Percentiles rank a stretch among this genome's conserved stretches.
Conservation (phyloP, 1,284 basidiomycete species). For the Xerocomus nothofagi region DNA sequence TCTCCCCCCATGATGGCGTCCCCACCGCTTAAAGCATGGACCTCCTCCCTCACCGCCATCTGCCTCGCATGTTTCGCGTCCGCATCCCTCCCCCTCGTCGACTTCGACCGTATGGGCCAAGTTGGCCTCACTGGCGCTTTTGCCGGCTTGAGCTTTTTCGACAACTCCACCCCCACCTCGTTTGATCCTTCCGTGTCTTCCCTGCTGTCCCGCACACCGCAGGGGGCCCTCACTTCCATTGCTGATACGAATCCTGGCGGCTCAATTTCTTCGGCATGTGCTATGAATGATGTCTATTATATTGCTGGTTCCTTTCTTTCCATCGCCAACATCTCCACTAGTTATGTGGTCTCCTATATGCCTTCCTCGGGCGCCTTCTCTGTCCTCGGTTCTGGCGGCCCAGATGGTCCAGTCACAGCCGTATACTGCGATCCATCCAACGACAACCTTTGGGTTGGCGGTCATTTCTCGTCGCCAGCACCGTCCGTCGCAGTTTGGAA, state of each 20-base stretch:
- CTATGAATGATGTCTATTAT: conserved; percentile 64
- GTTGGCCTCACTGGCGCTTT: conserved; percentile 88
- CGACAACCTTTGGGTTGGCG: conserved; percentile 83
- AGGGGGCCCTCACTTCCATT: conserved; percentile 63
- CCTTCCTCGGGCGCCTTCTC: conserved; percentile 59
- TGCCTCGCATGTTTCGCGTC: conserved; percentile 40
- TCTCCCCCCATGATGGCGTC: conserved; percentile 8
- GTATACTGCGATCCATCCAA: conserved; percentile 80
- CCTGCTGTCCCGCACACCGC: conserved; percentile 62
- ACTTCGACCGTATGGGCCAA: conserved; percentile 88
- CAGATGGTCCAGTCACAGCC: conserved; percentile 72
- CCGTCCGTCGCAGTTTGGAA: conserved; percentile 84
- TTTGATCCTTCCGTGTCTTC: conserved; percentile 71
- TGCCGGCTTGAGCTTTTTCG: conserved; percentile 77
- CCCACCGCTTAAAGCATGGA: conserved; percentile 12
- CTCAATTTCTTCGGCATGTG: conserved; percentile 63
- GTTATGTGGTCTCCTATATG: conserved; percentile 75
- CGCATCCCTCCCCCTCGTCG: conserved; percentile 75
- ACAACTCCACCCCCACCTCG: conserved; percentile 51
- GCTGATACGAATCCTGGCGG: conserved; percentile 74
- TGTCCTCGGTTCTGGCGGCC: conserved; percentile 57
- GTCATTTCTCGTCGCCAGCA: conserved; percentile 71
- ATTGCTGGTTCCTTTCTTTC: conserved; percentile 77
- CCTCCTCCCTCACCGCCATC: conserved; percentile 17
- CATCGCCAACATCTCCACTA: conserved; percentile 54